Evolutionary conservation across 1,284 basidiomycete species (phyloP).

Genomic region (Stereum hirsutum): DNA sequence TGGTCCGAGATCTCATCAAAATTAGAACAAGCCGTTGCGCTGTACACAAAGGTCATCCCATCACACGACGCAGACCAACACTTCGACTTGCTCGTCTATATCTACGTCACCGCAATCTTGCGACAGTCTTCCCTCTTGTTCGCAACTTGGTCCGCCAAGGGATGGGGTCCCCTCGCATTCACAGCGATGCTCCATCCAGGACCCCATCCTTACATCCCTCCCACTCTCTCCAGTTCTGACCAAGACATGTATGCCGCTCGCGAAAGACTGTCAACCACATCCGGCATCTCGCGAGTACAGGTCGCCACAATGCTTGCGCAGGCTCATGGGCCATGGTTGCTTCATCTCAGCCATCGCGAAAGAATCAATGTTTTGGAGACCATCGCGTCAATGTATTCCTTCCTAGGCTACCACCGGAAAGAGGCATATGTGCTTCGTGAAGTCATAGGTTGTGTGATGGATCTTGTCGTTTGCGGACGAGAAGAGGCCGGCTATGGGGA

Average conservation of each 20-base stretch:
- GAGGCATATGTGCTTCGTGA: constrained; percentile 83
- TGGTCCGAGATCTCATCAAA: constrained; percentile 67
- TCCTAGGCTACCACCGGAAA: constrained; percentile 75
- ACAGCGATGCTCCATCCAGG: constrained; percentile 64
- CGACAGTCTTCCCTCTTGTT: constrained; percentile 65
- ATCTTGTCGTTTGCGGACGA: constrained; percentile 71
- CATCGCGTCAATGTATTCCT: constrained; percentile 67
- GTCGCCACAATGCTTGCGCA: constrained; percentile 59
- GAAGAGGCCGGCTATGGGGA: constrained; percentile 44
- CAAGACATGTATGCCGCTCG: constrained; percentile 31
- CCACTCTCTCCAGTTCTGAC: constrained; percentile 34
- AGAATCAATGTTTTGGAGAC: constrained; percentile 63
- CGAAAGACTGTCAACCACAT: constrained; percentile 55
- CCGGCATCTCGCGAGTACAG: constrained; percentile 58
- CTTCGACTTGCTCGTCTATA: constrained; percentile 51
- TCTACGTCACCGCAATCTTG: constrained; percentile 58
- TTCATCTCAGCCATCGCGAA: constrained; percentile 70
- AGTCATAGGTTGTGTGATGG: constrained; percentile 70
- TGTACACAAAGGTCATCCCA: constrained; percentile 50
- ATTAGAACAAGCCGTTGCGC: constrained; percentile 49
- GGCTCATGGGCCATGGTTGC: constrained; percentile 78
- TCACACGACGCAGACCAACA: constrained; percentile 46
- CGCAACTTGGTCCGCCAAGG: constrained; percentile 77
- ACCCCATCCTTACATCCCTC: constrained; percentile 43
- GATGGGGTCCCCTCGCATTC: constrained; percentile 78